Base-by-base conservation (phyloP, 768 basidiomycete species). In the Rhizopogon sp. region DNA sequence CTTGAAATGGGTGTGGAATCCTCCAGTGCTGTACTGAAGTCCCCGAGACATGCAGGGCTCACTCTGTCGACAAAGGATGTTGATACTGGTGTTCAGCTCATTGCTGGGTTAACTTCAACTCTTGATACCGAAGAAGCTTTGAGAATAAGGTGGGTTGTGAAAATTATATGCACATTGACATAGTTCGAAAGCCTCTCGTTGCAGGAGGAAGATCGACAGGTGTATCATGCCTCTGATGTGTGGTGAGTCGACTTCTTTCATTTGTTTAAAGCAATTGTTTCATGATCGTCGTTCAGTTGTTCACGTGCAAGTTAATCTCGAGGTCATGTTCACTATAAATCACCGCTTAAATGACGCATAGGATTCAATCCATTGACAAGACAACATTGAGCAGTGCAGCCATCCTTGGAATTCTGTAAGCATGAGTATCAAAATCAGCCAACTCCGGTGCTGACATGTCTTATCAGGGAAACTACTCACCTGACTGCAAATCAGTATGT, bases 221-320 rank as follows among this genome's bases (percentile, higher is more conserved):
- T 79, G 84, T 67, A 78, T 85, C 29, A 61, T 85, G 31, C 84
- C 83, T 33, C 63, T 85, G 56, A 85, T 84, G 83, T 83, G 80
- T 60, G 71, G 82, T 84, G 64, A 58, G 82, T 76, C 20, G 17
- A 45, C 16, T 76, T 28, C 44, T 22, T 42, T 17, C 25, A 9
- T 17, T 28, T 13, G 4, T 40, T 41, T 49, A 41, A 45, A 33
- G n/a, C 14, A 33, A 50, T 25, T 25, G 52, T 37, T 33, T 44
- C 33, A 29, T n/a, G 22, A 3, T 56, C 51, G 5, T 41, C 78
- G 78, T 16, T n/a, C 50, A 80, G 81, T 72, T 43, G 72, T 81
- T 50, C 81, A 79, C 58, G 79, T 74, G 78, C 81, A 58, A 14
- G 72, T 9, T 11, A 5, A 11, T 25, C 25, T 25, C 25, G 25